Percentiles rank a stretch among this genome's conserved stretches.
These are phyloP conservation scores for Chlorella sorokiniana DNA, from an alignment of 139 green algal species.

Conservation along the genomic window DNA sequence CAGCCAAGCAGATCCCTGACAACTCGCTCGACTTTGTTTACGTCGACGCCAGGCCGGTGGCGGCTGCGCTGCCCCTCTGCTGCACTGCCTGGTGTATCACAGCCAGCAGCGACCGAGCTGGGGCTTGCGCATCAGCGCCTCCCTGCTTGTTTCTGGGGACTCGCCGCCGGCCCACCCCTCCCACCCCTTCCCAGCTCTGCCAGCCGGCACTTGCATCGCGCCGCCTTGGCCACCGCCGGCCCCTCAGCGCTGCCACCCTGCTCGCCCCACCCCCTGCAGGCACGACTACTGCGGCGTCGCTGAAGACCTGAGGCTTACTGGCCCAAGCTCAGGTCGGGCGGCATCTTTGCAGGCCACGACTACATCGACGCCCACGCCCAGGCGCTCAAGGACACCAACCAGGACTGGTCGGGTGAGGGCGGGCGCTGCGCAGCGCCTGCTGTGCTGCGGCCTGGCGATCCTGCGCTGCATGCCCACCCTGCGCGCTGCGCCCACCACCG, in stretches of 20 bases:
- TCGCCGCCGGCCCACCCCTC: no score
- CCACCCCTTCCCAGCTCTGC: no score
- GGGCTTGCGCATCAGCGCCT: no score
- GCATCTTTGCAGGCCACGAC: slow-evolving; percentile 48
- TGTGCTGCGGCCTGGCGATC: not conserved
- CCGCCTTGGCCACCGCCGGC: no score
- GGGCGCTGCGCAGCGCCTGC: not conserved
- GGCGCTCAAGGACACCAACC: not conserved
- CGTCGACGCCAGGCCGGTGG: slow-evolving; percentile 38
- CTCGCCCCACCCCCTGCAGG: not conserved
- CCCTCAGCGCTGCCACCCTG: no score
- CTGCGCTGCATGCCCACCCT: no score
- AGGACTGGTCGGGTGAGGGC: slow-evolving; percentile 1
- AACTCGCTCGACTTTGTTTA: slow-evolving; percentile 59
- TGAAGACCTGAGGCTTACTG: slow-evolving; percentile 53
- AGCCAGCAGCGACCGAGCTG: no score
- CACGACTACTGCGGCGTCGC: slow-evolving; percentile 52
- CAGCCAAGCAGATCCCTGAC: slow-evolving; percentile 31
- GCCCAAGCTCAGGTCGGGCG: slow-evolving; percentile 49
- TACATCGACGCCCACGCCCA: slow-evolving; percentile 9
- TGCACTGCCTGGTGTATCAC: no score
- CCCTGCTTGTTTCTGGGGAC: not conserved
- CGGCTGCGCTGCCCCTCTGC: not conserved
- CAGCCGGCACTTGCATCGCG: no score
- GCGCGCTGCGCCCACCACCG: no score